Evolutionary conservation across 2,329 filamentous ascomycete species (phyloP).

Genomic region (Colletotrichum spinosum): DNA sequence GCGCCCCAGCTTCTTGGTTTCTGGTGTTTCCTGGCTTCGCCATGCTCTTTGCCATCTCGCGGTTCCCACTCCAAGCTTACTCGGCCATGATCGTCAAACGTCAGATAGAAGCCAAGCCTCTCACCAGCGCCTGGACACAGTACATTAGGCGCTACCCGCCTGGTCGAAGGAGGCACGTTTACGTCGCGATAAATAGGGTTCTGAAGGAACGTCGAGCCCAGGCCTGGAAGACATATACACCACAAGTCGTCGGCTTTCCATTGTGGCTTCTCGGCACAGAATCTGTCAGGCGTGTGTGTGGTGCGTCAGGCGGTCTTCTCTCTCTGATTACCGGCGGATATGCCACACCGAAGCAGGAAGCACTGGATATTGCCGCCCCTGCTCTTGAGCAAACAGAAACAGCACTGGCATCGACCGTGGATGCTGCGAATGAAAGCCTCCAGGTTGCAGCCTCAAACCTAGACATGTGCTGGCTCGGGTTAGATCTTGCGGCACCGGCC

Average conservation of each 20-base stretch:
- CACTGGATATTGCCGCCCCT: conserved; percentile 12
- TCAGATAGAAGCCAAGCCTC: conserved; percentile 43
- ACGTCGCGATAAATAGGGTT: conserved; percentile 42
- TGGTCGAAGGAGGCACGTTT: neutral
- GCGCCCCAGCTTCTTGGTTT: conserved; percentile 53
- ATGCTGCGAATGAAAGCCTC: conserved; percentile 36
- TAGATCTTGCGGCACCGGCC: conserved; percentile 63
- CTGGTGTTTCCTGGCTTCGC: conserved; percentile 65
- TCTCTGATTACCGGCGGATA: conserved; percentile 5
- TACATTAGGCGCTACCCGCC: neutral
- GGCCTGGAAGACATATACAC: conserved; percentile 57
- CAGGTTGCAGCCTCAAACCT: conserved; percentile 46
- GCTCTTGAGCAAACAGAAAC: conserved; percentile 17
- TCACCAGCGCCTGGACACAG: conserved; percentile 47
- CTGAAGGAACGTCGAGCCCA: conserved; percentile 56
- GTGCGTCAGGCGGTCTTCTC: conserved; percentile 52
- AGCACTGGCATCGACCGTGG: conserved; percentile 32
- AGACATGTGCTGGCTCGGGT: conserved; percentile 57
- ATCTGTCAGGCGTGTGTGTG: conserved; percentile 60
- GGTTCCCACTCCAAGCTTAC: conserved; percentile 61
- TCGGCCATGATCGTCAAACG: conserved; percentile 44
- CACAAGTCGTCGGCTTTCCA: conserved; percentile 54
- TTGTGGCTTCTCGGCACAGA: conserved; percentile 65
- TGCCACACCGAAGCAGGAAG: neutral
- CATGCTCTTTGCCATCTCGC: conserved; percentile 55